Evolutionary conservation across 495 filamentous ascomycete species (phyloP).

Genomic region (Acidomyces sp.): DNA sequence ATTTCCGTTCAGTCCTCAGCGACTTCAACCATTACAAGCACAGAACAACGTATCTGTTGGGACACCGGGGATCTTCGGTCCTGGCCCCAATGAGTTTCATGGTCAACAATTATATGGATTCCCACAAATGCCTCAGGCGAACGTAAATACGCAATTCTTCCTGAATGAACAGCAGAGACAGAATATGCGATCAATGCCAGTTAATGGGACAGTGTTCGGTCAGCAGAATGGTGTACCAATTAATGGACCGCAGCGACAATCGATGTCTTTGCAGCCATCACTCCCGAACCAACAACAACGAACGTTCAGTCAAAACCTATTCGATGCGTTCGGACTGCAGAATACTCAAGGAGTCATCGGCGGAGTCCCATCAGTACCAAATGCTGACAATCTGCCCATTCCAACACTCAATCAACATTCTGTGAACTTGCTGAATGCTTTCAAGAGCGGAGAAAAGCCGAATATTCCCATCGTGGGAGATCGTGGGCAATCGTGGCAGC

Average conservation of each 20-base stretch:
- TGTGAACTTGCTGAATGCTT: conserved; percentile 25
- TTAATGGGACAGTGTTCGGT: background rate
- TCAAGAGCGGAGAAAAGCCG: conserved; percentile 18
- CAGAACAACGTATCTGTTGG: conserved; percentile 21
- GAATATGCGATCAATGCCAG: conserved; percentile 1
- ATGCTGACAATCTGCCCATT: conserved; percentile 43
- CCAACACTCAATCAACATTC: conserved; percentile 42
- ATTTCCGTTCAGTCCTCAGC: conserved; percentile 13
- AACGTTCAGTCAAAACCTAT: background rate
- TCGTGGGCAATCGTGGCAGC: conserved; percentile 1
- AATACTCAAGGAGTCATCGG: conserved; percentile 21
- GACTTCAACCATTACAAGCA: conserved; percentile 8
- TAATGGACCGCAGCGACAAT: conserved; percentile 2
- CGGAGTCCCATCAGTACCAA: conserved; percentile 37
- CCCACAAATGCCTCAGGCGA: background rate
- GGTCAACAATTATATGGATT: conserved; percentile 1
- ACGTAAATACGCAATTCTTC: conserved; percentile 1
- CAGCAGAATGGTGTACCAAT: conserved; percentile 2
- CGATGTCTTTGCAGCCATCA: background rate
- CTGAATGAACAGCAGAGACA: conserved; percentile 8
- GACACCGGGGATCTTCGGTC: conserved; percentile 12
- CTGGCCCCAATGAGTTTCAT: background rate
- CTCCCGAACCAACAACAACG: conserved; percentile 4
- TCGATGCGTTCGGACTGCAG: conserved; percentile 7
- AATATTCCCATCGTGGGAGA: too few relatives aligned